Base-by-base conservation (phyloP, 257 asterid genomes). In the Pogostemon cablin region DNA sequence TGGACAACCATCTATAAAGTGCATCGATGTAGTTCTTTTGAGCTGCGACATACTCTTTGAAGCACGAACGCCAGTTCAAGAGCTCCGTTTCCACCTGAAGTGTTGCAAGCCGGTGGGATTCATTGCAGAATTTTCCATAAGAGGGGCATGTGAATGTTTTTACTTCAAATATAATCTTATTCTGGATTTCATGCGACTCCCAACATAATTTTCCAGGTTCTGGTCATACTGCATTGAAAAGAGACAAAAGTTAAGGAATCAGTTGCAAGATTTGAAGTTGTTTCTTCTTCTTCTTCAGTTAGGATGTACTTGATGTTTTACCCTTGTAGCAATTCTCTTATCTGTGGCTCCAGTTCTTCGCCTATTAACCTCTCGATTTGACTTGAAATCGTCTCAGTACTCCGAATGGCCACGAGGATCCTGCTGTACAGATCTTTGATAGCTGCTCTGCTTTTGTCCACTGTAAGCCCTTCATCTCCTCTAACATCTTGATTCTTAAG, bases 161-260 rank as follows among this genome's bases (percentile, higher is more conserved):
- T 71, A 91, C 97, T 74, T 93, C 93, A 6, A 79, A 81, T 74
- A 93, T 89, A 62, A 93, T 87, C 83, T 86, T 93, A 20, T 80
- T 85, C 88, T 93, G 99, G 82, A 93, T 89, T 75, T 91, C 96
- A 15, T 93, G 97, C 6, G 88, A 87, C 62, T 87, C 97, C 97
- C 84, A 83, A 44, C 92, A 93, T 87, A 5, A 78, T 65, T 66
- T 81, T 85, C 99, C 97, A 93, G 68, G 89, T 84, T 67, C 77
- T 81, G 81, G 81, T 82, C 96, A 91, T 80, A 12, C 99, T 91
- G 92, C 85, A 86, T 69, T 25, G 62, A 73, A 62, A 12, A 57
- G 61, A 55, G 47, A 49, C 3, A 47, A 37, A 72, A 75, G 44
- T 50, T 40, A 38, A 65, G 38, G 60, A 44, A 38, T 47, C 67